Evolutionary conservation across 139 green algal species (phyloP).

Genomic region (Tetraselmis striata): DNA sequence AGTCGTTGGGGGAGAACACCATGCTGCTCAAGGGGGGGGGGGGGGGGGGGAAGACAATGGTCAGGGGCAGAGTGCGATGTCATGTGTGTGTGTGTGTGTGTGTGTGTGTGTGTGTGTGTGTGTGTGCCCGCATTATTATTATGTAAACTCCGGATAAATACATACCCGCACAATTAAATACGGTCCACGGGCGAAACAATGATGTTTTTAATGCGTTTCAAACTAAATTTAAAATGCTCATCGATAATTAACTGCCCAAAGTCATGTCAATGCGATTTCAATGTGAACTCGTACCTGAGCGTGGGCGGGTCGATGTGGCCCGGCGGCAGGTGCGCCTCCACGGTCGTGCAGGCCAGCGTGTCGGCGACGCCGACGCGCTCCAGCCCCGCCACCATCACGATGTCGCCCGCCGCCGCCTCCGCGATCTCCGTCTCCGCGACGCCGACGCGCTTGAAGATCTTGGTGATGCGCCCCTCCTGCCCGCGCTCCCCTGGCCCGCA

Average conservation of each 20-base stretch:
- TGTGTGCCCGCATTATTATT: no score
- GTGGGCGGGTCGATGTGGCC: conserved; percentile 82
- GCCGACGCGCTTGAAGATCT: conserved; percentile 64
- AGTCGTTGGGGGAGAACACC: conserved; percentile 83
- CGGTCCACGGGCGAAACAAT: no score
- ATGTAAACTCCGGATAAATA: no score
- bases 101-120: no score
- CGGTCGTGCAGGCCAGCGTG: conserved; percentile 48
- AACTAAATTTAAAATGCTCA: no score
- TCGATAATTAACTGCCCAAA: no score
- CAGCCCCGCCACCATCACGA: conserved; percentile 67
- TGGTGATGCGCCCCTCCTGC: conserved; percentile 43
- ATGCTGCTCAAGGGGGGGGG: conserved; percentile 39
- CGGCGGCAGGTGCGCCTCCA: conserved; percentile 48
- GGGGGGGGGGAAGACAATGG: background rate
- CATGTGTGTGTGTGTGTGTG: no score
- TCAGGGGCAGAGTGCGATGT: background rate
- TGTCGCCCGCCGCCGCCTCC: conserved; percentile 64
- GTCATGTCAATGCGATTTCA: no score
- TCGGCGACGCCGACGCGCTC: conserved; percentile 57
- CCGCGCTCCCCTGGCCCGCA: conserved; percentile 19
- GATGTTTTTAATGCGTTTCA: no score
- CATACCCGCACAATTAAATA: no score
- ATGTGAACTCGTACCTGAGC: no score
- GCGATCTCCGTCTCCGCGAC: conserved; percentile 43